phyloP scores from a whole-genome alignment of 768 basidiomycete species.

The Lactarius sp. region DNA sequence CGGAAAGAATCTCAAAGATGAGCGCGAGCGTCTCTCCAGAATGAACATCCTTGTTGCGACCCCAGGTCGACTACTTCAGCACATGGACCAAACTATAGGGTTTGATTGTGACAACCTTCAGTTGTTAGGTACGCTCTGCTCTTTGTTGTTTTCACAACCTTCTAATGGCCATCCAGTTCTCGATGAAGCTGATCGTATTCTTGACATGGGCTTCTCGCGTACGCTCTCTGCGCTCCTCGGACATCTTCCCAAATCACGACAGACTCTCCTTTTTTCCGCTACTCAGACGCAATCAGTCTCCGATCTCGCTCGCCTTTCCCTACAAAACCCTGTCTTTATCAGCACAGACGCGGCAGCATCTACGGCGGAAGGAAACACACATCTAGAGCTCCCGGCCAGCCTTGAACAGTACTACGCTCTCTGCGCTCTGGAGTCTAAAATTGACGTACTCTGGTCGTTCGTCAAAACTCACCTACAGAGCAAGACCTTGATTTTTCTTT shows the following conservation, averaged over 20 bases:
- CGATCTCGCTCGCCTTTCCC: slow-evolving; percentile 85
- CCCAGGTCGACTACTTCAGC: slow-evolving; percentile 89
- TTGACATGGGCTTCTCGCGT: slow-evolving; percentile 93
- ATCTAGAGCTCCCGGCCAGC: slow-evolving; percentile 57
- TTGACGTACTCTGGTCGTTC: slow-evolving; percentile 90
- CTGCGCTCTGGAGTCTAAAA: slow-evolving; percentile 78
- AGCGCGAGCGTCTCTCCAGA: slow-evolving; percentile 76
- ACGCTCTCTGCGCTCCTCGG: slow-evolving; percentile 87
- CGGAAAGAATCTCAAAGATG: slow-evolving; percentile 92
- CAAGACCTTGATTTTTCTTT: slow-evolving; percentile 92
- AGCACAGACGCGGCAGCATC: slow-evolving; percentile 42
- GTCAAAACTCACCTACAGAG: slow-evolving; percentile 88
- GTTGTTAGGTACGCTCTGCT: slow-evolving; percentile 60
- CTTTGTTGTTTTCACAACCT: background rate
- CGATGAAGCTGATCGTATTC: slow-evolving; percentile 94
- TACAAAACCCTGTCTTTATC: slow-evolving; percentile 75
- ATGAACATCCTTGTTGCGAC: slow-evolving; percentile 99
- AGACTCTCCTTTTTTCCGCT: slow-evolving; percentile 95
- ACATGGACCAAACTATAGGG: slow-evolving; percentile 97
- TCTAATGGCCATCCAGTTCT: slow-evolving; percentile 52
- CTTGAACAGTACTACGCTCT: slow-evolving; percentile 89
- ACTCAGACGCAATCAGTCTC: slow-evolving; percentile 89
- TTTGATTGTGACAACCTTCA: slow-evolving; percentile 92
- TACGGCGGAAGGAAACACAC: slow-evolving; percentile 40
- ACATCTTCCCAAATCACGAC: slow-evolving; percentile 86